Base-by-base conservation (phyloP, 2,329 filamentous ascomycete genomes). In the Ascochyta koolunga region DNA sequence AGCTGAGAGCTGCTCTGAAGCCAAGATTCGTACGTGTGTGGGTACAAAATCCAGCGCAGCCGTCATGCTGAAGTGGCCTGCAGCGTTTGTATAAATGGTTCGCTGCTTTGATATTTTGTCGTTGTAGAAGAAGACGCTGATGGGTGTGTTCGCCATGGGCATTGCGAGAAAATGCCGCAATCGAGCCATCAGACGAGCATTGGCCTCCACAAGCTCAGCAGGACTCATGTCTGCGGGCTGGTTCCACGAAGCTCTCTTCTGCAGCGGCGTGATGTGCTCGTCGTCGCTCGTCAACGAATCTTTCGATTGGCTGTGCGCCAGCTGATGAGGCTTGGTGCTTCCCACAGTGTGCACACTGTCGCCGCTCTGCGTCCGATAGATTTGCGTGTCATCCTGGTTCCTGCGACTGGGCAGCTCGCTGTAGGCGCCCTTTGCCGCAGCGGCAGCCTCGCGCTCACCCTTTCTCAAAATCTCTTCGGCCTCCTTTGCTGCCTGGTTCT, bases 51-150 rank as follows among this genome's bases (percentile, higher is more conserved):
- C 89, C 29, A 99, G 80, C 0, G 91, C 85, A 6, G 90, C 91
- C 11, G 92, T 85, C 25, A 93, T 80, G 35, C 80, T 83, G 66
- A 99, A 99, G 74, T 99, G 95, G 0, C 95, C 95, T 0, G 90
- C 86, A 27, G 95, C 89, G 67, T 97, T 89, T 0, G 96, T 99
- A 58, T 85, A 83, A 3, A 96, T 86, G 0, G 90, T 96, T 46
- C 89, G 85, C 24, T 93, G 96, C 64, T 92, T 88, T 1, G 93
- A 96, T 44, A 87, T 83, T 2, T 83, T 77, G 13, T 96, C 86
- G 66, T 98, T 95, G 77, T 96, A 99, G 75, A 99, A 98, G 79
- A 98, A 97, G 1, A 96, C 81, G 0, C 92, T 97, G 47, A 99
- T 88, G 0, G 93, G 88, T 18, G 87, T 83, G 44, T 89, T 85